Percentiles rank a stretch among this genome's conserved stretches.
These are phyloP conservation scores for Sarcocystis neurona DNA, from an alignment of 169 alveolate genomes.

Conservation along the genomic window DNA sequence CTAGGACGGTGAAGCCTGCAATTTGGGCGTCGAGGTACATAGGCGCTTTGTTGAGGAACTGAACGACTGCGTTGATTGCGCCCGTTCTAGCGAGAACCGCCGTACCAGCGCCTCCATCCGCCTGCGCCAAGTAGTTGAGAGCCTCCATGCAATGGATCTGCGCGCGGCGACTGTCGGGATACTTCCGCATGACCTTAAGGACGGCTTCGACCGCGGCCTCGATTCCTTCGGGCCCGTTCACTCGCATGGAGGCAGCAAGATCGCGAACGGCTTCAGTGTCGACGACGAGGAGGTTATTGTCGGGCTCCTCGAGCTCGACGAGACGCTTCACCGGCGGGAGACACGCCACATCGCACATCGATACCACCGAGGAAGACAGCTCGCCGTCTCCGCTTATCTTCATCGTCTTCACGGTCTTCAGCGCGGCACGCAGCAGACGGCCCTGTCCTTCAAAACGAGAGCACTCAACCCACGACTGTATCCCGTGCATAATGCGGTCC, in stretches of 20 bases:
- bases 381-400: conserved; percentile 69
- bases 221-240: conserved; percentile 68
- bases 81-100: conserved; percentile 77
- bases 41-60: conserved; percentile 81
- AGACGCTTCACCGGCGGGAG: conserved; percentile 81
- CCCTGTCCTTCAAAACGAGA: conserved; percentile 79
- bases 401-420: conserved; percentile 76
- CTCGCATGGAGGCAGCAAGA: conserved; percentile 76
- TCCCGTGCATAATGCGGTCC: conserved; percentile 74
- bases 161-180: conserved; percentile 83
- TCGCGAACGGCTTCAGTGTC: conserved; percentile 77
- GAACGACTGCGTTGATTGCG: conserved; percentile 76
- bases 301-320: conserved; percentile 83
- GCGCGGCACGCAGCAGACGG: conserved; percentile 80
- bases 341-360: conserved; percentile 78
- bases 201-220: conserved; percentile 77
- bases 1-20: conserved; percentile 80
- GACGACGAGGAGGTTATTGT: conserved; percentile 82
- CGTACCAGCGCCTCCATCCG: conserved; percentile 74
- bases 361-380: conserved; percentile 64
- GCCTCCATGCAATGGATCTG: conserved; percentile 83
- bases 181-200: conserved; percentile 80
- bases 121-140: conserved; percentile 74
- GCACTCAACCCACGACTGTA: conserved; percentile 81
- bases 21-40: conserved; percentile 85